These are phyloP conservation scores for Zasmidium cellare DNA, from an alignment of 2,329 filamentous ascomycete species.

Conservation along the genomic window DNA sequence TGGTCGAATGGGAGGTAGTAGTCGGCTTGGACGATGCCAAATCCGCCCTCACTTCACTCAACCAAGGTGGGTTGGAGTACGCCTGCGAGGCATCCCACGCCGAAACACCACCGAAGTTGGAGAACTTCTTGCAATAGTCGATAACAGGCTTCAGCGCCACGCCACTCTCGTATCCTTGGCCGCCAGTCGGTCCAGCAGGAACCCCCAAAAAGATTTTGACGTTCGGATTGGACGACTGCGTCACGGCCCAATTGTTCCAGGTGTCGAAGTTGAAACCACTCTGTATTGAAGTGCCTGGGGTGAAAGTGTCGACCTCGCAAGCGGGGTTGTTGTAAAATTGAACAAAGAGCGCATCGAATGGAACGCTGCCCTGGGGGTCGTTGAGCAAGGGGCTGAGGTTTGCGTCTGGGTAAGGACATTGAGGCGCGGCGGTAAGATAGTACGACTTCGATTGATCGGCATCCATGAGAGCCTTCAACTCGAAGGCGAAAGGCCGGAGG, in stretches of 20 bases:
- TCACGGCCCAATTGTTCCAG: conserved; percentile 46
- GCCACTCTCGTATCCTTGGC: conserved; percentile 33
- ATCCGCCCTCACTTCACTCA: conserved; percentile 19
- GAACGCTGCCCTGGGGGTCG: conserved; percentile 65
- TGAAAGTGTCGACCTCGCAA: conserved; percentile 35
- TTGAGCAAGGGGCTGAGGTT: conserved; percentile 36
- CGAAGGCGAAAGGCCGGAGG: conserved; percentile 52
- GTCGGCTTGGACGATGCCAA: conserved; percentile 1
- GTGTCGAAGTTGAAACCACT: conserved; percentile 47
- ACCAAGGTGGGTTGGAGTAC: conserved; percentile 31
- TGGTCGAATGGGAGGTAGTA: too few relatives aligned
- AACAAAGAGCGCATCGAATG: conserved; percentile 45
- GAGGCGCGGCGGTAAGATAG: conserved; percentile 41
- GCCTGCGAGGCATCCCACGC: conserved; percentile 53
- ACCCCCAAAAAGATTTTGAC: conserved; percentile 39
- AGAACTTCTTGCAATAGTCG: conserved; percentile 26
- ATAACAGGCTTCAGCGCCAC: conserved; percentile 29
- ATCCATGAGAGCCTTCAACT: conserved; percentile 31
- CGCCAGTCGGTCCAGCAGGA: conserved; percentile 34
- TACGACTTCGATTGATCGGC: conserved; percentile 36
- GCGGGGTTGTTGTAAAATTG: conserved; percentile 54
- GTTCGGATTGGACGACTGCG: conserved; percentile 24
- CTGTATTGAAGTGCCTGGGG: conserved; percentile 46
- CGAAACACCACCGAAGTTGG: conserved; percentile 42
- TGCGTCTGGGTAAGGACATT: conserved; percentile 40